Evolutionary conservation across 768 basidiomycete species (phyloP), one percentile per base, ranked within the genome.

Genomic region (Suillus hirtellus): DNA sequence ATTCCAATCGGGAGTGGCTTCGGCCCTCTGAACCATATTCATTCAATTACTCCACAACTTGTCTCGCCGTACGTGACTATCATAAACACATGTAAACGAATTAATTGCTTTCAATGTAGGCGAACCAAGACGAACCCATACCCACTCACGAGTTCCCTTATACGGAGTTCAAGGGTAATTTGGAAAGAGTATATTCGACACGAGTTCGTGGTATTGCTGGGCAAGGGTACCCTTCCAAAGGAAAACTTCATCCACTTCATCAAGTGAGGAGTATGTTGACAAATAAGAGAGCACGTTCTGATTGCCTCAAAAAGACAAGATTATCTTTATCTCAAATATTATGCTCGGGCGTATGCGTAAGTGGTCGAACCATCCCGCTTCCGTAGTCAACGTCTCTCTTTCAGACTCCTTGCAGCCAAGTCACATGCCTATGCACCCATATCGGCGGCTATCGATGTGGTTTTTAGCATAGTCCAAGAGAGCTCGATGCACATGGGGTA

Each of bases 11-110:
- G 94, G 0, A 73, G 78, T 11, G 95, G 95, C 0, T 79, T 88
- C 60, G 95, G 95, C 0, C 95, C 95, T 2, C 80, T 98, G 21
- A 94, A 98, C 73, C 95, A 98, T 71, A 78, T 91, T 60, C 91
- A 94, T 69, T 78, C 85, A 0, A 78, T 87, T 15, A 70, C 78
- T 1, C 76, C 66, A 4, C 77, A 81, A 1, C 65, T 79, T 1
- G 74, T 96, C 19, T 84, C 86, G 1, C 75, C 75, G 87, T 87
- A 69, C 67, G 93, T 82, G 55, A 61, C 68, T 62, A 24, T 27
- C n/a, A 27, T 42, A 17, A 42, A 19, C 17, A 58, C 40, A 42
- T 2, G 24, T 12, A 17, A 31, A 42, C 10, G 5, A 31, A 42
- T 27, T 19, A 19, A 58, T 17, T 19, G 17, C 11, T 31, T 21